Conservation (phyloP, 805 yeast genomes). For the Lachancea cidri region DNA sequence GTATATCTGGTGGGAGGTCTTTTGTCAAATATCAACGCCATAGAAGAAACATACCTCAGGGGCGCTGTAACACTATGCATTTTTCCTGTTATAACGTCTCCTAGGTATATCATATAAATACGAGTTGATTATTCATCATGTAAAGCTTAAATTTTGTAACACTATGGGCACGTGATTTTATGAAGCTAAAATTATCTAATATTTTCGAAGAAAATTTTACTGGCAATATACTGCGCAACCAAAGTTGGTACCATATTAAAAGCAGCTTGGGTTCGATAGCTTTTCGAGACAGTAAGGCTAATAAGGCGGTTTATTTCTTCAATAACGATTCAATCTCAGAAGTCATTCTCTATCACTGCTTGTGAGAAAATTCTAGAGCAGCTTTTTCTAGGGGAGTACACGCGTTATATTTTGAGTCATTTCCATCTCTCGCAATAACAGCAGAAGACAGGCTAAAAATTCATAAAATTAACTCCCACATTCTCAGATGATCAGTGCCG, state of each 20-base stretch:
- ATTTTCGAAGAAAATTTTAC: background rate
- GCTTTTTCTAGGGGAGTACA: background rate
- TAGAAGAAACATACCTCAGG: conserved; percentile 19
- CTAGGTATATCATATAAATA: background rate
- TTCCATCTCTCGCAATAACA: background rate
- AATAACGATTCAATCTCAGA: background rate
- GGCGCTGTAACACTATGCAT: conserved; percentile 28
- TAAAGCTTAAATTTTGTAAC: background rate
- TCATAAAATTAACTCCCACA: background rate
- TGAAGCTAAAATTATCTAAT: background rate
- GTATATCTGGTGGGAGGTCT: conserved; percentile 26
- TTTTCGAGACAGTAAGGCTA: too few species aligned
- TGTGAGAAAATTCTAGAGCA: background rate
- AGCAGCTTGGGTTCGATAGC: too few species aligned
- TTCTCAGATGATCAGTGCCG: conserved; percentile 27
- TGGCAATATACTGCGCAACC: background rate
- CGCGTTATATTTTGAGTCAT: background rate
- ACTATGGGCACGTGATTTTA: background rate
- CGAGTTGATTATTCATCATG: background rate
- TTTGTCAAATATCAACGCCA: conserved; percentile 11
- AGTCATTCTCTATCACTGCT: background rate
- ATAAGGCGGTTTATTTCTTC: too few species aligned
- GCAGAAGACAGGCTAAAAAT: background rate
- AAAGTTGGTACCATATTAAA: too few species aligned
- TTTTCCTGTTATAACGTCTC: conserved; percentile 21